Evolutionary conservation across 345 rosid genomes (phyloP).

Genomic region (Salix exigua): DNA sequence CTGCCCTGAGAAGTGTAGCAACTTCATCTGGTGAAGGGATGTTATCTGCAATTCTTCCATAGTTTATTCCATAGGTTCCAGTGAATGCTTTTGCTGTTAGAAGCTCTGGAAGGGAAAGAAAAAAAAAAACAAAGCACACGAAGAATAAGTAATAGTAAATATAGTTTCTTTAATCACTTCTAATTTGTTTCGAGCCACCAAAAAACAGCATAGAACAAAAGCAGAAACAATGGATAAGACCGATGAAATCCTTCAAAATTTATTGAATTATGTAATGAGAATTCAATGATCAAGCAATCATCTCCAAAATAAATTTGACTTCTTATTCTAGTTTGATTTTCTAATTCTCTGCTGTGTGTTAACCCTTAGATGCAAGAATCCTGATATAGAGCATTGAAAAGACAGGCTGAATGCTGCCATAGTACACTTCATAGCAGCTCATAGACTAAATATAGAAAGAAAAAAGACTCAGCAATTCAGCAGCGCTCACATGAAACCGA

Average conservation of each 20-base stretch:
- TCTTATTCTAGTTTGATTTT: not conserved
- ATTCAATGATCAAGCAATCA: not conserved
- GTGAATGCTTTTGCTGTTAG: conserved; percentile 52
- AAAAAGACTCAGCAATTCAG: not conserved
- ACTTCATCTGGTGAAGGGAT: conserved; percentile 91
- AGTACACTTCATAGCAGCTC: not conserved
- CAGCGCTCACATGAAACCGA: not conserved
- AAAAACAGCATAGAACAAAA: not conserved
- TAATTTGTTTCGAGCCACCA: conserved; percentile 8
- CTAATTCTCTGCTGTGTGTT: not conserved
- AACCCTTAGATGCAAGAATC: not conserved
- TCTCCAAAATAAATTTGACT: not conserved
- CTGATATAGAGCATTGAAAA: not conserved
- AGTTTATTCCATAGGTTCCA: conserved; percentile 93
- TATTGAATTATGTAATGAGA: not conserved
- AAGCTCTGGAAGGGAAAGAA: conserved; percentile 34
- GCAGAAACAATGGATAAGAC: not conserved
- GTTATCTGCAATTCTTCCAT: conserved; percentile 91
- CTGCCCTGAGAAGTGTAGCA: conserved; percentile 63
- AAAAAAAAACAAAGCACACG: not conserved
- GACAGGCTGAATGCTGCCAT: not conserved
- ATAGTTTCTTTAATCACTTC: conserved; percentile 4
- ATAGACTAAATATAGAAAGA: not conserved
- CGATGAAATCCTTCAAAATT: not conserved
- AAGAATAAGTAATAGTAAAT: not conserved